Conservation (phyloP, 805 yeast genomes). For the Tetrapisispora iriomotensis region DNA sequence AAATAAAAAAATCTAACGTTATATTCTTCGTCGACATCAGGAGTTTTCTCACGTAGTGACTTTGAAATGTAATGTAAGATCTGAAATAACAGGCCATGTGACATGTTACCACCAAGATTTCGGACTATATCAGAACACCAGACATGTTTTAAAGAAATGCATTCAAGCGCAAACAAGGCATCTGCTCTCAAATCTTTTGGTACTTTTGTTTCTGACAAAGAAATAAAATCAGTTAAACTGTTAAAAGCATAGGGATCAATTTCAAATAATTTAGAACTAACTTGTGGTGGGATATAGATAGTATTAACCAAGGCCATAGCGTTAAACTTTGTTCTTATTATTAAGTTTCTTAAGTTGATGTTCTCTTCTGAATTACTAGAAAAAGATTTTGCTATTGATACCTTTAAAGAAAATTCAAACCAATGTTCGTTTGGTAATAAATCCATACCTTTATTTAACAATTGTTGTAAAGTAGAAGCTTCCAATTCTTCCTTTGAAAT, state of each 20-base stretch:
- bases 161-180: constrained; percentile 58
- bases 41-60: constrained; percentile 34
- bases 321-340: constrained; percentile 54
- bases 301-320: constrained; percentile 58
- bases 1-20: constrained; percentile 46
- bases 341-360: constrained; percentile 43
- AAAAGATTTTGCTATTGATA: constrained; percentile 65
- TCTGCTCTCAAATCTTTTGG: constrained; percentile 45
- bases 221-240: constrained; percentile 61
- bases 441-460: constrained; percentile 50
- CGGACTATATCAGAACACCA: constrained; percentile 73
- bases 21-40: constrained; percentile 38
- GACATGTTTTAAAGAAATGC: constrained; percentile 53
- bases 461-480: constrained; percentile 46
- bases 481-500: constrained; percentile 50
- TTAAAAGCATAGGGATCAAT: constrained; percentile 62
- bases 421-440: constrained; percentile 53
- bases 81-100: constrained; percentile 74
- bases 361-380: constrained; percentile 45
- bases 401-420: constrained; percentile 52
- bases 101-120: constrained; percentile 74
- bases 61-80: constrained; percentile 55
- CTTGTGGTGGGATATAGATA: constrained; percentile 44
- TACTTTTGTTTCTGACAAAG: constrained; percentile 47
- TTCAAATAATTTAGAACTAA: constrained; percentile 59